Conservation (phyloP, 2,329 filamentous ascomycete genomes). For the Lecanicillium sp. region DNA sequence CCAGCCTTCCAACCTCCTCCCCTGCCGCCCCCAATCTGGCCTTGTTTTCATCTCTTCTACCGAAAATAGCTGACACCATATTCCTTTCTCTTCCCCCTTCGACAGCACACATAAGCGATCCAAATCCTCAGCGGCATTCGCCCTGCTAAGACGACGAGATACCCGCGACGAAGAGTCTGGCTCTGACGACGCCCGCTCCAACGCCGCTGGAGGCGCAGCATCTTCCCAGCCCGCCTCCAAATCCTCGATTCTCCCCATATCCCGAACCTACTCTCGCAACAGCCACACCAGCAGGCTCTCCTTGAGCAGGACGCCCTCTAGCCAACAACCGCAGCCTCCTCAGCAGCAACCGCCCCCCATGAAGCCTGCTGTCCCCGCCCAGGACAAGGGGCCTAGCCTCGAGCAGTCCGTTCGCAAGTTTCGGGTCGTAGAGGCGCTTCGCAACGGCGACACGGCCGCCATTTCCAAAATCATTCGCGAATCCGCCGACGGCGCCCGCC, state of each 20-base stretch:
- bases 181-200: constrained; percentile 42
- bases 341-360: constrained; percentile 19
- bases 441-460: constrained; percentile 82
- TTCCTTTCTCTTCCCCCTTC: neutral
- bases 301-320: constrained; percentile 36
- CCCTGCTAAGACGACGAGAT: constrained; percentile 49
- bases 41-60: neutral
- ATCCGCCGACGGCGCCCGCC: constrained; percentile 44
- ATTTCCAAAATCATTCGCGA: constrained; percentile 83
- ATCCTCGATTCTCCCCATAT: constrained; percentile 28
- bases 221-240: constrained; percentile 27
- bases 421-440: constrained; percentile 84
- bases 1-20: neutral
- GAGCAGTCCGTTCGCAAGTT: constrained; percentile 95
- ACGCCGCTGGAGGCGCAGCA: constrained; percentile 28
- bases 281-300: constrained; percentile 45
- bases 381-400: constrained; percentile 53
- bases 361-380: constrained; percentile 15
- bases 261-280: constrained; percentile 31
- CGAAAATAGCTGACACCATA: constrained; percentile 9
- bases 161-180: constrained; percentile 47
- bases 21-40: neutral
- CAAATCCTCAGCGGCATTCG: constrained; percentile 46
- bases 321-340: constrained; percentile 15
- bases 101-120: constrained; percentile 46